Conservation (phyloP, 768 basidiomycete species). For the Kwoniella mangroviensis region DNA sequence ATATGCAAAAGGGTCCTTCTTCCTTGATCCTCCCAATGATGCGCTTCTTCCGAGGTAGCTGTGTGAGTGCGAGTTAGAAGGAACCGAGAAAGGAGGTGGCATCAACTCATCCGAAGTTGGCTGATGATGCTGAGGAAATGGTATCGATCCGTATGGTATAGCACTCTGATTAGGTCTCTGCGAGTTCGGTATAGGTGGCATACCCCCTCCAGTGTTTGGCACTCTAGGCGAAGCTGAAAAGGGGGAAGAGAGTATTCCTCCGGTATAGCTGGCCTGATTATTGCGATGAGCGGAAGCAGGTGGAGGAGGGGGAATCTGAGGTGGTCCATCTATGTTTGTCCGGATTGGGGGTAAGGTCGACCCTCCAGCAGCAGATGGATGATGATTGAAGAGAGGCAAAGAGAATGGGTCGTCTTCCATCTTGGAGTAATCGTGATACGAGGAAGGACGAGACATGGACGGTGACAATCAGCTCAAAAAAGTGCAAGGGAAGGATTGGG, state of each 20-base stretch:
- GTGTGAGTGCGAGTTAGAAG: conserved; percentile 33
- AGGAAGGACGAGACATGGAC: conserved; percentile 47
- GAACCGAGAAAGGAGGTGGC: conserved; percentile 33
- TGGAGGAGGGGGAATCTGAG: conserved; percentile 22
- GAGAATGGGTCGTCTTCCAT: conserved; percentile 37
- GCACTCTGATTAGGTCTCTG: conserved; percentile 13
- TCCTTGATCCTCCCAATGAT: conserved; percentile 47
- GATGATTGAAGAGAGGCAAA: conserved; percentile 46
- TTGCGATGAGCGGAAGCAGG: conserved; percentile 20
- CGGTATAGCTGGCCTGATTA: conserved; percentile 5
- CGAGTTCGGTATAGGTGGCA: conserved; percentile 9
- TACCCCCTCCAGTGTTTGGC: neutral
- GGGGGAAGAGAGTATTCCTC: conserved; percentile 15
- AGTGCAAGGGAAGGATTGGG: neutral
- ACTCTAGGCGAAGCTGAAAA: conserved; percentile 25
- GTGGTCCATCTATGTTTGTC: conserved; percentile 15
- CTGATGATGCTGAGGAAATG: conserved; percentile 6
- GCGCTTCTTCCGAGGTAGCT: conserved; percentile 51
- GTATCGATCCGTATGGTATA: conserved; percentile 7
- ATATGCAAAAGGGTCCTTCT: conserved; percentile 54
- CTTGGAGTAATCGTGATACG: conserved; percentile 42
- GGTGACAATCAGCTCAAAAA: neutral
- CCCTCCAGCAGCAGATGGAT: conserved; percentile 11
- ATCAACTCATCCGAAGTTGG: conserved; percentile 30
- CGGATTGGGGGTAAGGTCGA: conserved; percentile 20